phyloP scores from a whole-genome alignment of 1,284 basidiomycete species.

The Trichosporon faecale region DNA sequence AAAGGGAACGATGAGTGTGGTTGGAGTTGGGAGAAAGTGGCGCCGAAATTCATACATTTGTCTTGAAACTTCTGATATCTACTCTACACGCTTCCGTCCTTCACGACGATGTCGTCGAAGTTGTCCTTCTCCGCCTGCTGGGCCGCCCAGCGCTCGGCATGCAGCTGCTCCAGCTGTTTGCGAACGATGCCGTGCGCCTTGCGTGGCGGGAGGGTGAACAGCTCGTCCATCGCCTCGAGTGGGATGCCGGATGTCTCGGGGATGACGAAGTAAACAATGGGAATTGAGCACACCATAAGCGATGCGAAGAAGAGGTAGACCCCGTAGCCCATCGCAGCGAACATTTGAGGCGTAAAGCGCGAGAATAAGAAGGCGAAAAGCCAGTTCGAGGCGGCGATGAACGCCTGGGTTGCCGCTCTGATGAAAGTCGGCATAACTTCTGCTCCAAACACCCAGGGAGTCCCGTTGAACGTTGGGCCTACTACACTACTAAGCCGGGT shows the following conservation, averaged over 20 bases:
- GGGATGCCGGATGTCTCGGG: slow-evolving; percentile 25
- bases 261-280: slow-evolving; percentile 27
- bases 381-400: slow-evolving; percentile 50
- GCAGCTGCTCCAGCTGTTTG: slow-evolving; percentile 6
- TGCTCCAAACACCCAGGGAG: slow-evolving; percentile 48
- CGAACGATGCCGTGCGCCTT: slow-evolving; percentile 20
- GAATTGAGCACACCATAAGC: slow-evolving; percentile 40
- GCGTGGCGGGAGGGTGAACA: slow-evolving; percentile 26
- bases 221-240: slow-evolving; percentile 26
- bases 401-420: slow-evolving; percentile 42
- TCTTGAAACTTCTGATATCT: neutral
- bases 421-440: slow-evolving; percentile 49
- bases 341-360: slow-evolving; percentile 39
- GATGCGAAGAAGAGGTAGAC: slow-evolving; percentile 50
- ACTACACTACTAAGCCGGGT: too few relatives aligned
- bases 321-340: slow-evolving; percentile 36
- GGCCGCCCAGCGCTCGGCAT: neutral
- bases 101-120: neutral
- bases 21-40: neutral
- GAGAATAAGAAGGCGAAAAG: slow-evolving; percentile 42
- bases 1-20: neutral
- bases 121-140: neutral
- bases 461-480: slow-evolving; percentile 39
- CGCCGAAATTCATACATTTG: neutral
- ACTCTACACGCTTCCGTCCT: neutral